These are phyloP conservation scores for Magnolia sinica DNA, from an alignment of 164 flowering plant species.

Conservation along the genomic window DNA sequence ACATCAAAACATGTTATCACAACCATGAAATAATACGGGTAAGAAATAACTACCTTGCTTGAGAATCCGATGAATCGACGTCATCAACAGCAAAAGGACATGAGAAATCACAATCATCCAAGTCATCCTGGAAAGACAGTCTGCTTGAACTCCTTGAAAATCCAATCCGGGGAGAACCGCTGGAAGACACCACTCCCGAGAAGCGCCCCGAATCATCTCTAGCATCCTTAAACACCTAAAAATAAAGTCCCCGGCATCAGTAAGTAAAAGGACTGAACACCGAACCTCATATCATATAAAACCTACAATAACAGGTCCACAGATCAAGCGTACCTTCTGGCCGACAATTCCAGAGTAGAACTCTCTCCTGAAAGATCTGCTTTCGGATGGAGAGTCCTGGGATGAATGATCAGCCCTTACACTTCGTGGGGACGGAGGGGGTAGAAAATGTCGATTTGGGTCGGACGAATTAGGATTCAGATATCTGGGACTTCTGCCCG, in stretches of 20 bases:
- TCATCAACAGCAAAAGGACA: slow-evolving; percentile 95
- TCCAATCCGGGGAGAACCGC: slow-evolving; percentile 72
- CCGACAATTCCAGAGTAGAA: slow-evolving; percentile 34
- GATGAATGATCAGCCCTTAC: slow-evolving; percentile 49
- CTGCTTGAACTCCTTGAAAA: slow-evolving; percentile 92
- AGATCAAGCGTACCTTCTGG: slow-evolving; percentile 51
- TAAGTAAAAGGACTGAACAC: background rate
- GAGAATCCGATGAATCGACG: slow-evolving; percentile 57
- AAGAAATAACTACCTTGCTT: slow-evolving; percentile 44
- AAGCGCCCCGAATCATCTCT: slow-evolving; percentile 79
- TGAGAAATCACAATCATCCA: slow-evolving; percentile 73
- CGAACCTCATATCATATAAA: background rate
- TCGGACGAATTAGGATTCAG: slow-evolving; percentile 60
- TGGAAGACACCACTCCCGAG: slow-evolving; percentile 75
- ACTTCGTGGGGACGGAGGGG: slow-evolving; percentile 78
- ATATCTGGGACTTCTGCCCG: slow-evolving; percentile 45
- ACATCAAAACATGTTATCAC: background rate
- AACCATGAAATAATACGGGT: background rate
- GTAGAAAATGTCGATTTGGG: slow-evolving; percentile 67
- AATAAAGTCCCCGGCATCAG: background rate
- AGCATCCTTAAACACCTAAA: slow-evolving; percentile 47
- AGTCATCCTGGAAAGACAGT: slow-evolving; percentile 81
- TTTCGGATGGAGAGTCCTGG: slow-evolving; percentile 71
- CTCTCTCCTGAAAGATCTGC: slow-evolving; percentile 63
- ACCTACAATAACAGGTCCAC: background rate